Evolutionary conservation across 768 basidiomycete genomes (phyloP), one percentile per base, ranked within the genome.

Genomic region (Suillus clintonianus): DNA sequence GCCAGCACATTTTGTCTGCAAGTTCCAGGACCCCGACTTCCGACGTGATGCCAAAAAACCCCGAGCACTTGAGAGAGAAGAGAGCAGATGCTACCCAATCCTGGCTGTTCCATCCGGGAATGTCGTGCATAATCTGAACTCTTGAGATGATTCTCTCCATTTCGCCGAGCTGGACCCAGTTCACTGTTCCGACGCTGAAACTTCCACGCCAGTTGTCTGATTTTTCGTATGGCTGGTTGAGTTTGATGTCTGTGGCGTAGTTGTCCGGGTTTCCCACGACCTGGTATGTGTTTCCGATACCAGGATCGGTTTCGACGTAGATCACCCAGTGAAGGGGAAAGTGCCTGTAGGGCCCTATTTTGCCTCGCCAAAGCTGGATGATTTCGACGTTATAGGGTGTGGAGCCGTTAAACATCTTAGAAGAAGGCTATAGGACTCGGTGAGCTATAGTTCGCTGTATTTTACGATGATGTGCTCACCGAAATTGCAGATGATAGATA

Each of bases 281-380:
- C 55, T 77, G 67, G 58, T 75, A 75, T 60, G 67, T 66, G 54
- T 72, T 67, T 36, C 74, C 73, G 0, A 50, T 62, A 1, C 42
- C 19, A 13, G 67, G 61, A 0, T 60, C 32, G 7, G 71, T 72
- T 56, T 67, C 70, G n/a, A 75, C 53, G 17, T 73, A 73, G 56
- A 76, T 65, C 41, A 69, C 72, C 74, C 74, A 75, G 60, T 72
- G 73, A 5, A 71, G 64, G 50, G 70, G 67, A 14, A 22, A 41
- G 27, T 62, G 64, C 0, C 54, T 62, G 1, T 64, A 62, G 14
- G 30, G 62, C 13, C 13, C 32, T 34, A 14, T 8, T 8, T 19
- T 62, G 41, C 34, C 61, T 36, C 67, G 74, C 70, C 68, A 75
- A 63, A 75, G 75, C 24, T 76, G 75, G 56, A 59, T 60, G 39